Evolutionary conservation across 306 rosid genomes (phyloP).

Genomic region (Cercis canadensis): DNA sequence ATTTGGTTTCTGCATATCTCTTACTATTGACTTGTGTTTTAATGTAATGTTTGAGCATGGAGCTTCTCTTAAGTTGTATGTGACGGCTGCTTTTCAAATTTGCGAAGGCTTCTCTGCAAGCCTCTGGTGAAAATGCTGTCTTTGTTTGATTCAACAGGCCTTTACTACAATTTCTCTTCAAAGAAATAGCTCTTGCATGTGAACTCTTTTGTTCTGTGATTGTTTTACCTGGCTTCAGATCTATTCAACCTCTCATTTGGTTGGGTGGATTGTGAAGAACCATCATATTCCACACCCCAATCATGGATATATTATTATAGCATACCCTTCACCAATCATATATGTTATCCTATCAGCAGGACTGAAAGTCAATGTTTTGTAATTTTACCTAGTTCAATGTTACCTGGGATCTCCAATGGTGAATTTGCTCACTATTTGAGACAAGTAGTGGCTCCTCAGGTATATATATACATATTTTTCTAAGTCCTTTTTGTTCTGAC

Average conservation of each 20-base stretch:
- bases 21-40: too few relatives aligned
- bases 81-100: slow-evolving; percentile 68
- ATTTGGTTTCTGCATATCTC: too few relatives aligned
- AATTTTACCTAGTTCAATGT: slow-evolving; percentile 65
- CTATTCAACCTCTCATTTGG: slow-evolving; percentile 75
- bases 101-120: slow-evolving; percentile 56
- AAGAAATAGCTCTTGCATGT: too few relatives aligned
- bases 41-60: too few relatives aligned
- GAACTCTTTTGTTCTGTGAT: too few relatives aligned
- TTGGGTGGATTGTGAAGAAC: slow-evolving; percentile 60
- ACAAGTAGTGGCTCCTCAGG: slow-evolving; percentile 72
- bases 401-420: slow-evolving; percentile 66
- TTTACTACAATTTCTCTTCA: too few relatives aligned
- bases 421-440: slow-evolving; percentile 67
- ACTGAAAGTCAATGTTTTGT: slow-evolving; percentile 72
- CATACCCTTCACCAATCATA: slow-evolving; percentile 67
- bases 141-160: too few relatives aligned
- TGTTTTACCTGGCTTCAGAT: too few relatives aligned
- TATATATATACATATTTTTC: too few relatives aligned
- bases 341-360: slow-evolving; percentile 70
- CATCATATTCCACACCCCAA: slow-evolving; percentile 64
- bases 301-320: slow-evolving; percentile 68
- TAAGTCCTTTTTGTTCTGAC: too few relatives aligned
- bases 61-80: slow-evolving; percentile 68
- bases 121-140: slow-evolving; percentile 44